These are phyloP conservation scores for Cyberlindnera nakhonratchasimensis DNA, from an alignment of 805 yeast genomes.

Conservation along the genomic window DNA sequence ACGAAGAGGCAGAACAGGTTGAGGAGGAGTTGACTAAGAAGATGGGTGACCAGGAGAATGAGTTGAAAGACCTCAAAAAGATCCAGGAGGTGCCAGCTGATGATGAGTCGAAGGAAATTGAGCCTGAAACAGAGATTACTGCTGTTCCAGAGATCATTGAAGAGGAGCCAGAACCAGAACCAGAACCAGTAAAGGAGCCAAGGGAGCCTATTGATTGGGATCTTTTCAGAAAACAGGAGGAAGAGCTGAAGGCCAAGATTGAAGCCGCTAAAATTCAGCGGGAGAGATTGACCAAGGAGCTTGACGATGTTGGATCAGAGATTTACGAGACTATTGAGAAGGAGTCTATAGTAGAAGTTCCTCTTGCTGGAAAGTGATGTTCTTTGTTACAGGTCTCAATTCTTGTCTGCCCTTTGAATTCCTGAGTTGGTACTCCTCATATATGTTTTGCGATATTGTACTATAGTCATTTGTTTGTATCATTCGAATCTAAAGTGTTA, in stretches of 20 bases:
- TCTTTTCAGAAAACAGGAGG: slow-evolving; percentile 15
- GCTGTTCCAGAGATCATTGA: slow-evolving; percentile 4
- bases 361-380: background rate
- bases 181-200: slow-evolving; percentile 5
- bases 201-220: slow-evolving; percentile 12
- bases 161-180: slow-evolving; percentile 5
- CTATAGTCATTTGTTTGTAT: no score
- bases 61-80: slow-evolving; percentile 10
- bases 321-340: slow-evolving; percentile 20
- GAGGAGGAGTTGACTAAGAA: slow-evolving; percentile 13
- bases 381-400: background rate
- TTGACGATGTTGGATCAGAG: slow-evolving; percentile 13
- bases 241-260: slow-evolving; percentile 16
- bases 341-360: slow-evolving; percentile 18
- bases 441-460: no score
- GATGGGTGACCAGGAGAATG: slow-evolving; percentile 14
- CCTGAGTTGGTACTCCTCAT: no score
- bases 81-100: slow-evolving; percentile 2
- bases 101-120: slow-evolving; percentile 1
- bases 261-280: slow-evolving; percentile 22
- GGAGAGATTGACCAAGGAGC: slow-evolving; percentile 18
- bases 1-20: slow-evolving; percentile 17
- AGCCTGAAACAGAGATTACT: background rate
- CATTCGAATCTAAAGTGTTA: no score
- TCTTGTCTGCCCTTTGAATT: no score